phyloP scores from a whole-genome alignment of 2,329 filamentous ascomycete genomes.

The Tolypocladium tropicale region DNA sequence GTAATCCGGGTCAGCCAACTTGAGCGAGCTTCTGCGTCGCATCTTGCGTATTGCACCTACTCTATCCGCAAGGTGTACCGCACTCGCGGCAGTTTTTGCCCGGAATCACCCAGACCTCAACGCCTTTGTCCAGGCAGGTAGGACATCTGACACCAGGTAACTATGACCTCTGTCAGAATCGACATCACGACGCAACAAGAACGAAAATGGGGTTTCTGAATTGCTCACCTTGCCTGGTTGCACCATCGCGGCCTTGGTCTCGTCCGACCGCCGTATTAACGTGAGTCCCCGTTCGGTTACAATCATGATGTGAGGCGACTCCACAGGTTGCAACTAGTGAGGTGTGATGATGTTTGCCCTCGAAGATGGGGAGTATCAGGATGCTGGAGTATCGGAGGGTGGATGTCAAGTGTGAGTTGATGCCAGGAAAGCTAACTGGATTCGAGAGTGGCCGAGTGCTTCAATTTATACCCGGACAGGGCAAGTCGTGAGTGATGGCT shows the following conservation, averaged over 20 bases:
- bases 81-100: slow-evolving; percentile 40
- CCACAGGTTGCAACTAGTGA: not conserved
- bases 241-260: not conserved
- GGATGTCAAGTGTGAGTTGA: not conserved
- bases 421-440: not conserved
- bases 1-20: not conserved
- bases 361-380: not conserved
- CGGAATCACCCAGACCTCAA: slow-evolving; percentile 46
- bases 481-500: not conserved
- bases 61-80: slow-evolving; percentile 30
- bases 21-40: not conserved
- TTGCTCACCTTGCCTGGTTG: slow-evolving; percentile 1
- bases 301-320: not conserved
- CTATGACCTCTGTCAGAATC: slow-evolving; percentile 11
- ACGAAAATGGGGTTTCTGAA: not conserved
- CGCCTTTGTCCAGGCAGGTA: slow-evolving; percentile 35
- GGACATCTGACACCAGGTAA: slow-evolving; percentile 43
- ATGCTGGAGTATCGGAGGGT: not conserved
- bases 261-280: not conserved
- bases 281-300: not conserved
- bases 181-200: not conserved
- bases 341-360: not conserved
- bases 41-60: not conserved
- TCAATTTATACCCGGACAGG: not conserved
- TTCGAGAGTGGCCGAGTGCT: not conserved